Percentiles rank a stretch among this genome's conserved stretches.
phyloP scores from a whole-genome alignment of 371 early-diverging fungal species.

The Actinomortierella wolfii region DNA sequence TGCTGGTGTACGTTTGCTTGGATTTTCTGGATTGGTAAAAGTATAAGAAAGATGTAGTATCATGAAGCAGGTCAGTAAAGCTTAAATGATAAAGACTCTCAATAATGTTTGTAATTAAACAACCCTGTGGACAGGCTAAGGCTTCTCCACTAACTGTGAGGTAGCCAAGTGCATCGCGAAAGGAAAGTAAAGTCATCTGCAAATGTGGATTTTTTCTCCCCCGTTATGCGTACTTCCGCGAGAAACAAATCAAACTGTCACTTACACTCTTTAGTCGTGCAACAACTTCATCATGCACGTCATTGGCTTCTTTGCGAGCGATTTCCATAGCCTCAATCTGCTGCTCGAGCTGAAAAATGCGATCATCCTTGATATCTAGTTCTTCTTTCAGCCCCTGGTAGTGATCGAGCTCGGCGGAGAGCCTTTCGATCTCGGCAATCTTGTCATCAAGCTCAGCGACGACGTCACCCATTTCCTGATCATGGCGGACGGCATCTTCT shows the following conservation, averaged over 20 bases:
- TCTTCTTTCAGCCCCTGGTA: slow-evolving; percentile 2
- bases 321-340: slow-evolving; percentile 15
- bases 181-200: too few relatives aligned
- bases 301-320: slow-evolving; percentile 12
- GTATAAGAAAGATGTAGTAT: too few relatives aligned
- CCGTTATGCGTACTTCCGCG: background rate
- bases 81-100: too few relatives aligned
- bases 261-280: slow-evolving; percentile 24
- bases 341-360: slow-evolving; percentile 24
- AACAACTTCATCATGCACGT: slow-evolving; percentile 36
- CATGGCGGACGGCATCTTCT: slow-evolving; percentile 28
- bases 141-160: too few relatives aligned
- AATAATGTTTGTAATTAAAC: too few relatives aligned
- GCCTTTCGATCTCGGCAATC: slow-evolving; percentile 10
- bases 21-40: too few relatives aligned
- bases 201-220: background rate
- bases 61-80: too few relatives aligned
- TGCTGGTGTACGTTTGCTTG: too few relatives aligned
- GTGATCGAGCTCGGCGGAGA: slow-evolving; percentile 7
- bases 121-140: too few relatives aligned
- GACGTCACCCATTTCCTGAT: slow-evolving; percentile 28
- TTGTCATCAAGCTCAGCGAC: slow-evolving; percentile 39
- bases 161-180: too few relatives aligned
- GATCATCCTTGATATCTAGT: slow-evolving; percentile 13
- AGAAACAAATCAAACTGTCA: background rate